These are phyloP conservation scores for Iris pallida DNA, from an alignment of 116 monocot species.

Conservation along the genomic window DNA sequence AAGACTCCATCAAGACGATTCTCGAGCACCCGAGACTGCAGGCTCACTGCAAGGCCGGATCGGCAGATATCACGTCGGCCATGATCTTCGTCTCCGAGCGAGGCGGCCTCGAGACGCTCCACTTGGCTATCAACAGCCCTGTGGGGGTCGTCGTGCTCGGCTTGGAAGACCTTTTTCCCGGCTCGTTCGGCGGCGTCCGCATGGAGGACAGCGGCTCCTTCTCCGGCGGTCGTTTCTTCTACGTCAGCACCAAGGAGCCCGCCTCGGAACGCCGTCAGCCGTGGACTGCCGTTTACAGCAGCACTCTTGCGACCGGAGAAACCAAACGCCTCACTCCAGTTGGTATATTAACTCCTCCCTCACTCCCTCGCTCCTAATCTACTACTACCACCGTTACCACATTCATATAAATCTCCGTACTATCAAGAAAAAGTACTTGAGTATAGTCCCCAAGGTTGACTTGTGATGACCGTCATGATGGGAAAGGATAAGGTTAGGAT, in stretches of 20 bases:
- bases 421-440: too few species aligned
- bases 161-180: not conserved
- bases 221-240: not conserved
- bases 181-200: not conserved
- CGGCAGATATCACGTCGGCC: not conserved
- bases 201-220: constrained; percentile 4
- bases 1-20: not conserved
- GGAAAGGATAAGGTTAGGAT: too few species aligned
- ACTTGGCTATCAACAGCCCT: not conserved
- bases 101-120: constrained; percentile 6
- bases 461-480: too few species aligned
- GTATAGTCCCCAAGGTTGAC: too few species aligned
- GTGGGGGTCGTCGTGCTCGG: not conserved
- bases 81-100: constrained; percentile 4
- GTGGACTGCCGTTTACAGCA: constrained; percentile 4
- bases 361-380: too few species aligned
- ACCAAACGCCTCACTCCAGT: constrained; percentile 1
- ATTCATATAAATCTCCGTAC: too few species aligned
- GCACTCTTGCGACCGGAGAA: not conserved
- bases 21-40: not conserved
- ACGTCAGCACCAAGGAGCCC: constrained; percentile 1
- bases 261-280: not conserved
- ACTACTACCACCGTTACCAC: too few species aligned
- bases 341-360: not conserved
- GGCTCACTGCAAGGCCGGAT: too few species aligned